Percentiles rank a stretch among this genome's conserved stretches.
Evolutionary conservation across 495 filamentous ascomycete species (phyloP).

Genomic region (Penicillium canariense): DNA sequence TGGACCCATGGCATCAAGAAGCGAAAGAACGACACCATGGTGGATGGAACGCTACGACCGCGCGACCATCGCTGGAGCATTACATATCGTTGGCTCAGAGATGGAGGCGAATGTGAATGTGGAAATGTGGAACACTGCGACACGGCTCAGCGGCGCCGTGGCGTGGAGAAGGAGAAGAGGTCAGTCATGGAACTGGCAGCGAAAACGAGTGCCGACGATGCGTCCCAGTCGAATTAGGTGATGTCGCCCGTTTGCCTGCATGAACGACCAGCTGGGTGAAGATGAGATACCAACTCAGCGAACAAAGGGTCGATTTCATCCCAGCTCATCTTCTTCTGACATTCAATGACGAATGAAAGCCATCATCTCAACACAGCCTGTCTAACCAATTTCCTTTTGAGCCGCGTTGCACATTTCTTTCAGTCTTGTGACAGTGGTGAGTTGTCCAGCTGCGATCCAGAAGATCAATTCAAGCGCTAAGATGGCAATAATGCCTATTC

Average conservation of each 20-base stretch:
- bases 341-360: too few relatives aligned
- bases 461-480: too few relatives aligned
- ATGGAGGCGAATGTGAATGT: slow-evolving; percentile 40
- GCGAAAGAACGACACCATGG: slow-evolving; percentile 36
- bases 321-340: too few relatives aligned
- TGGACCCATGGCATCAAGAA: slow-evolving; percentile 47
- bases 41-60: slow-evolving; percentile 31
- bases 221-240: not conserved
- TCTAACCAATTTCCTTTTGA: too few relatives aligned
- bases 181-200: slow-evolving; percentile 26
- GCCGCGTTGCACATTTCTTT: too few relatives aligned
- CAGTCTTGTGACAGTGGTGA: too few relatives aligned
- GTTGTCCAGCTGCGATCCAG: too few relatives aligned
- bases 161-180: slow-evolving; percentile 40
- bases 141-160: slow-evolving; percentile 34
- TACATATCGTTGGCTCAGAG: slow-evolving; percentile 40
- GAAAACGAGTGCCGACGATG: not conserved
- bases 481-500: too few relatives aligned
- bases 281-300: too few relatives aligned
- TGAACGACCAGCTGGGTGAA: too few relatives aligned
- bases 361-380: too few relatives aligned
- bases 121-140: slow-evolving; percentile 39
- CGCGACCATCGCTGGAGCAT: slow-evolving; percentile 39
- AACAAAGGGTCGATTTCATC: too few relatives aligned
- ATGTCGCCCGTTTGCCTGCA: not conserved